phyloP scores from a whole-genome alignment of 305 asterid species.

The Solanum hybrid region DNA sequence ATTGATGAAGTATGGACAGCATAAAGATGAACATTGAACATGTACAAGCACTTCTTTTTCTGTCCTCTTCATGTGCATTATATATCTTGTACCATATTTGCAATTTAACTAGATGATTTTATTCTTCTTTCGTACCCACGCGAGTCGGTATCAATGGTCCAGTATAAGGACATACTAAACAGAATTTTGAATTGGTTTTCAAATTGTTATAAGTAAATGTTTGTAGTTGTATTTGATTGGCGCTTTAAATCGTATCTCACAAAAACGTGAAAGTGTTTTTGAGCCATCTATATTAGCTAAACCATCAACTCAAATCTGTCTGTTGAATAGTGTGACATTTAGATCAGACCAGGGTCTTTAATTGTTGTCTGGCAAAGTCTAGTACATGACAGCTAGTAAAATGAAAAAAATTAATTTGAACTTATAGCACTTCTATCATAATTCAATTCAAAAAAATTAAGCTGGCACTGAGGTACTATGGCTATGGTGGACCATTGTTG shows the following conservation, averaged over 20 bases:
- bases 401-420: background rate
- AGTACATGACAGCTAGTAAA: background rate
- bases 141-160: background rate
- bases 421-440: background rate
- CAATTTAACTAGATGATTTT: background rate
- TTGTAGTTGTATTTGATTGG: background rate
- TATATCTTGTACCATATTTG: background rate
- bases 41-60: background rate
- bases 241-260: background rate
- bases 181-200: background rate
- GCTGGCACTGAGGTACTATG: conserved; percentile 2
- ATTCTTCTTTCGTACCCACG: background rate
- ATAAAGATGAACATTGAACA: background rate
- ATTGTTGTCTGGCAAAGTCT: background rate
- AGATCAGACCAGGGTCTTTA: background rate
- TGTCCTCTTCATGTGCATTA: background rate
- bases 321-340: background rate
- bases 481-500: background rate
- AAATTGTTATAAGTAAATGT: background rate
- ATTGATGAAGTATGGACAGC: background rate
- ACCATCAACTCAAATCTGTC: background rate
- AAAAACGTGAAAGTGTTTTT: background rate
- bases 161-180: background rate
- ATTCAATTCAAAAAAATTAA: background rate
- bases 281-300: background rate